phyloP scores from a whole-genome alignment of 257 asterid genomes.

The Ocimum tenuiflorum region DNA sequence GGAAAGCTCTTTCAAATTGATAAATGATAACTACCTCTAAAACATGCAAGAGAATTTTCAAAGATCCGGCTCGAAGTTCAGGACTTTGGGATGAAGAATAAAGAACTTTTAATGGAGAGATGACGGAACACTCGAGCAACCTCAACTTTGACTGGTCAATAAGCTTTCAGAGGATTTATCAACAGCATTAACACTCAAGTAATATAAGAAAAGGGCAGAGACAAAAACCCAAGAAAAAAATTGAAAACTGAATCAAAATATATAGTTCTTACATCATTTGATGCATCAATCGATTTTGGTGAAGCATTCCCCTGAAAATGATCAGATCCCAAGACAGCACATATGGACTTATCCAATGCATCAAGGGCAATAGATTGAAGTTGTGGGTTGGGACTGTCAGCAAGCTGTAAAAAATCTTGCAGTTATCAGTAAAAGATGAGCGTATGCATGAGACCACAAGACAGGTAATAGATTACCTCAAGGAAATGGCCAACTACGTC shows the following conservation, averaged over 20 bases:
- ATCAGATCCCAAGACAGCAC: slow-evolving; percentile 87
- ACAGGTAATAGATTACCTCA: slow-evolving; percentile 48
- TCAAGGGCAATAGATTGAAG: slow-evolving; percentile 72
- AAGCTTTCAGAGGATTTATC: slow-evolving; percentile 35
- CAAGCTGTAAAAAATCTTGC: slow-evolving; percentile 61
- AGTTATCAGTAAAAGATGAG: slow-evolving; percentile 8
- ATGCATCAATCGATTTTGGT: slow-evolving; percentile 33
- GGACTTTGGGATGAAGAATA: slow-evolving; percentile 62
- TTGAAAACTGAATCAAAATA: slow-evolving; percentile 12
- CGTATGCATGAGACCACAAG: slow-evolving; percentile 12
- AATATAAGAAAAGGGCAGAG: neutral
- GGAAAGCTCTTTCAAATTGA: slow-evolving; percentile 2
- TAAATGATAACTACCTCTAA: slow-evolving; percentile 54
- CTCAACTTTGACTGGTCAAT: slow-evolving; percentile 46
- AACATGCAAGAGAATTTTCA: slow-evolving; percentile 90
- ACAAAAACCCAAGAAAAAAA: neutral
- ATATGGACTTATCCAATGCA: slow-evolving; percentile 88
- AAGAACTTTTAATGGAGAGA: slow-evolving; percentile 69
- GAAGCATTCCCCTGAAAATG: slow-evolving; percentile 49
- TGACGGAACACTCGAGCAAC: slow-evolving; percentile 78
- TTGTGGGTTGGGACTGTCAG: slow-evolving; percentile 63
- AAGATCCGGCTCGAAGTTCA: slow-evolving; percentile 79
- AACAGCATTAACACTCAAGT: slow-evolving; percentile 12
- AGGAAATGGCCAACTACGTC: slow-evolving; percentile 79
- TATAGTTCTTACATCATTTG: slow-evolving; percentile 47